Conservation (phyloP, 345 rosid species). For the Mercurialis annua region DNA sequence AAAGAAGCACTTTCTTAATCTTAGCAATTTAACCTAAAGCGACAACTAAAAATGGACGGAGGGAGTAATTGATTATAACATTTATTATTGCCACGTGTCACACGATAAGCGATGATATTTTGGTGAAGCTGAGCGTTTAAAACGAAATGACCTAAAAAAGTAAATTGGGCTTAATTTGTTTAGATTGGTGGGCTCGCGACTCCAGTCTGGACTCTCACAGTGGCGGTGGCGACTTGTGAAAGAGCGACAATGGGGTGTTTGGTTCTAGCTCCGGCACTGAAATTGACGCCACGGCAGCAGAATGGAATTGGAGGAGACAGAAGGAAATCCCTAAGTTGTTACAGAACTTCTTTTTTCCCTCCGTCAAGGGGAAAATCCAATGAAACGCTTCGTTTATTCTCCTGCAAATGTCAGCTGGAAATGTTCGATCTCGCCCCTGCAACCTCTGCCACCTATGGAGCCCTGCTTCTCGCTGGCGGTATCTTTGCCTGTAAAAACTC, state of each 20-base stretch:
- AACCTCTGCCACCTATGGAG: constrained; percentile 65
- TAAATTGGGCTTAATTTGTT: too few relatives aligned
- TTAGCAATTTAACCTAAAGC: too few relatives aligned
- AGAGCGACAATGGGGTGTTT: not conserved
- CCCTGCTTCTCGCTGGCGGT: constrained; percentile 67
- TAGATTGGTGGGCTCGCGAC: too few relatives aligned
- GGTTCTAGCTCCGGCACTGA: not conserved
- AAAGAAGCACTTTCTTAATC: too few relatives aligned
- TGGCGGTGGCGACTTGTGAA: too few relatives aligned
- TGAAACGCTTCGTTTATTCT: not conserved
- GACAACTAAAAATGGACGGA: too few relatives aligned
- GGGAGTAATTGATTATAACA: too few relatives aligned
- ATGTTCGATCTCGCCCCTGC: constrained; percentile 63
- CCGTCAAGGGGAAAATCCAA: constrained; percentile 11
- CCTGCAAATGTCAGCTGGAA: constrained; percentile 54
- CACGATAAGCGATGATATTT: too few relatives aligned
- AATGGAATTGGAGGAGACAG: not conserved
- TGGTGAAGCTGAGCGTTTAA: too few relatives aligned
- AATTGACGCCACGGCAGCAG: not conserved
- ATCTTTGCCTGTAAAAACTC: constrained; percentile 62
- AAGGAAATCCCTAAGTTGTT: not conserved
- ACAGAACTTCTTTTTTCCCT: not conserved
- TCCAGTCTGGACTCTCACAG: too few relatives aligned
- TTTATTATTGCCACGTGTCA: too few relatives aligned
- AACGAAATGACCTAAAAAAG: too few relatives aligned